Percentiles rank a stretch among this genome's conserved stretches.
Evolutionary conservation across 2,329 filamentous ascomycete species (phyloP).

Genomic region (Lomentospora prolificans): DNA sequence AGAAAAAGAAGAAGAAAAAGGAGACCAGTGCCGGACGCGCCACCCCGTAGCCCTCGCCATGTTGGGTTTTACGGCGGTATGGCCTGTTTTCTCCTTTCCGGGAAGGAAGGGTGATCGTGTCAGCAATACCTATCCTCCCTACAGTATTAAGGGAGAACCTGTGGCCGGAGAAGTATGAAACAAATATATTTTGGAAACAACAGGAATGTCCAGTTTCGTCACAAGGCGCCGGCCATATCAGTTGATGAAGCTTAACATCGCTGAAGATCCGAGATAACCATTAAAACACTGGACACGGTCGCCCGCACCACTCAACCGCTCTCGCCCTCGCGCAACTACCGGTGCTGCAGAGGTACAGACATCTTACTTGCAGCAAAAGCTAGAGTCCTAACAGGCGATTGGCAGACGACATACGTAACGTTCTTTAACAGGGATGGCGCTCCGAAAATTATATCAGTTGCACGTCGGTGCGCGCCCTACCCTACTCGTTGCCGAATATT

Average conservation of each 20-base stretch:
- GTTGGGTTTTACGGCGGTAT: neutral
- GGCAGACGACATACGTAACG: no score
- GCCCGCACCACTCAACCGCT: neutral
- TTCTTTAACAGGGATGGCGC: neutral
- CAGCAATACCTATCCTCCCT: no score
- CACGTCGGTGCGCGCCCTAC: no score
- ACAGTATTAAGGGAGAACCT: neutral
- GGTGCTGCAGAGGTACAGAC: no score
- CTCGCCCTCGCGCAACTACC: neutral
- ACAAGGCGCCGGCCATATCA: neutral
- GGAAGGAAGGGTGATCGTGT: neutral
- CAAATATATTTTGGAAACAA: no score
- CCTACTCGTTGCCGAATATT: no score
- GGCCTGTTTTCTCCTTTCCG: neutral
- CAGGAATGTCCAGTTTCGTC: no score
- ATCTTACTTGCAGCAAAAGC: no score
- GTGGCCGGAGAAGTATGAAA: neutral
- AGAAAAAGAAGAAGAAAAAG: no score
- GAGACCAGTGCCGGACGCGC: neutral
- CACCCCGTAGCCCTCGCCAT: neutral
- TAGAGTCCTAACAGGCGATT: no score
- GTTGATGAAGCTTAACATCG: neutral
- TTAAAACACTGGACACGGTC: neutral
- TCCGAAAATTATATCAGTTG: neutral
- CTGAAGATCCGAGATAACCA: neutral